Base-by-base conservation (phyloP, 2,329 filamentous ascomycete species). In the Metarhizium album region DNA sequence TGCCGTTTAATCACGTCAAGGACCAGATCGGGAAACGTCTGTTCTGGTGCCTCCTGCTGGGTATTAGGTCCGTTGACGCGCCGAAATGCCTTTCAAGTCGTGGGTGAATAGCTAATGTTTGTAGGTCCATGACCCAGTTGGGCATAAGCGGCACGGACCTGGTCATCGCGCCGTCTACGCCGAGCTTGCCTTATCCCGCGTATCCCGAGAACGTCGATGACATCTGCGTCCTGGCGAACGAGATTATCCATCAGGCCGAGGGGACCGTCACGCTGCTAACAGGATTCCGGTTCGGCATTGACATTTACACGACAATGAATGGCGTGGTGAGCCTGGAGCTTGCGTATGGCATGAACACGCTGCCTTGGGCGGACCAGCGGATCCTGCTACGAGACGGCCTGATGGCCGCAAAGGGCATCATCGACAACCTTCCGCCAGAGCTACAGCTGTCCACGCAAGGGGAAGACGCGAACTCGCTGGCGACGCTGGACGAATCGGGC, bases 161-260 rank as follows among this genome's bases (percentile, higher is more conserved):
- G 37, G 77, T 86, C 35, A 82, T 95, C 47, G 81, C 86, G 8
- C 88, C 88, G 3, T 82, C 85, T 2, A 94, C 87, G 0, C 80
- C 82, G 0, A 82, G 77, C 24, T 80, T 88, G 42, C 84, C 82
- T 4, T 89, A 93, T 57, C 90, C 90, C 3, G 84, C 87, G 7
- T 74, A 90, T 13, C 90, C 90, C 0, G 71, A 84, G 20, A 89
- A 94, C 60, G 81, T 94, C 1, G 90, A 95, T 58, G 90, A 95
- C 65, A 82, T 85, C 52, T 90, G 82, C 60, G 86, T 95, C 52
- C 83, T 83, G 52, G 73, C 83, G 1, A 79, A 82, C 23, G 80
- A 86, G 54, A 80, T 91, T 48, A 77, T 84, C 31, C 73, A 78
- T 7, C 89, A 91, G 59, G 84, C 86, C 2, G 70, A 80, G 18